Conservation (phyloP, 2,329 filamentous ascomycete genomes). For the Blastomyces gilchristii region DNA sequence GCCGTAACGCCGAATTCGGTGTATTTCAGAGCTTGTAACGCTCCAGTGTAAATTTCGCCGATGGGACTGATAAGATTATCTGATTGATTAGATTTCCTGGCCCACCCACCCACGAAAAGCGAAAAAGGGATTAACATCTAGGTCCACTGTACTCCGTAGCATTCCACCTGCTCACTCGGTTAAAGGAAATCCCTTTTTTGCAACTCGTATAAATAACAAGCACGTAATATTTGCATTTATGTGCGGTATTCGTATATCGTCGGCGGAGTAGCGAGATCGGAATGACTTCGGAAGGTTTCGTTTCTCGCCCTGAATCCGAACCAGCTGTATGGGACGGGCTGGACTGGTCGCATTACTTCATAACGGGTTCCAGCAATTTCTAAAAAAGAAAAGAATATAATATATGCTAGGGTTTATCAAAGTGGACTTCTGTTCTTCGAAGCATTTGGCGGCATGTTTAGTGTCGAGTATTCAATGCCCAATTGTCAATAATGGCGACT, state of each 20-base stretch:
- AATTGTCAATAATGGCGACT: slow-evolving; percentile 10
- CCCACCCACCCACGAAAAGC: neutral
- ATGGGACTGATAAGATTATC: slow-evolving; percentile 7
- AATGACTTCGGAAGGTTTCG: neutral
- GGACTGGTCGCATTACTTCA: neutral
- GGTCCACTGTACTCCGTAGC: neutral
- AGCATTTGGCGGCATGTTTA: neutral
- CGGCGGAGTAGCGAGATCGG: slow-evolving; percentile 1
- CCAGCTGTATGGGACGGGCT: neutral
- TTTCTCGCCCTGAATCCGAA: neutral
- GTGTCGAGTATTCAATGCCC: neutral
- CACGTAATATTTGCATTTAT: neutral
- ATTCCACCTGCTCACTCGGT: neutral
- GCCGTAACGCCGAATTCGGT: neutral
- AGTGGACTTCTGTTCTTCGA: neutral
- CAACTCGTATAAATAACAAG: neutral
- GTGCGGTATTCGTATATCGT: neutral
- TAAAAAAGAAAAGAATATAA: neutral
- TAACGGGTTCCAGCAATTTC: neutral
- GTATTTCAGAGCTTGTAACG: neutral
- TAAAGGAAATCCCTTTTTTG: neutral
- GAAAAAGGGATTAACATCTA: neutral
- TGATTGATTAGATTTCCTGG: slow-evolving; percentile 8
- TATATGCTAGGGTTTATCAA: neutral
- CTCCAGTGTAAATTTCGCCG: neutral